phyloP scores from a whole-genome alignment of 176 grass and related monocot species.

The Carex parvula region DNA sequence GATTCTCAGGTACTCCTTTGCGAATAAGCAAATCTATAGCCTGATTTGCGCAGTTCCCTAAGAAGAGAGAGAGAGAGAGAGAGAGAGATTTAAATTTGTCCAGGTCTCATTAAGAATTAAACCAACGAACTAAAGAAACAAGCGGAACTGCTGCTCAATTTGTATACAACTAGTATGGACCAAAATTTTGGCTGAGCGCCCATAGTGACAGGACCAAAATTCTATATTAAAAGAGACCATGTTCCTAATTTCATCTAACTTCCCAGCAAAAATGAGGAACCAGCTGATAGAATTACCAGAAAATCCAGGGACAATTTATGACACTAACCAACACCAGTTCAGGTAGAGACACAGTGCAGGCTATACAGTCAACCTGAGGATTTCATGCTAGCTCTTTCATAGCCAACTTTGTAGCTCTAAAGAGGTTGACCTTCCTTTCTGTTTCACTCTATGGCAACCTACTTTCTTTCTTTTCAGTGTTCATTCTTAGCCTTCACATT shows the following conservation, averaged over 20 bases:
- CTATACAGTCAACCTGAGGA: not conserved
- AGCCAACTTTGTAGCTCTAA: not conserved
- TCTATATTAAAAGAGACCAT: not conserved
- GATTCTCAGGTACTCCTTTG: slow-evolving; percentile 83
- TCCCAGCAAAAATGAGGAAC: not conserved
- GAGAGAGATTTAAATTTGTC: not conserved
- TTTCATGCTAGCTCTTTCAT: not conserved
- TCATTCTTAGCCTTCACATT: not conserved
- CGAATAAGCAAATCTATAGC: slow-evolving; percentile 95
- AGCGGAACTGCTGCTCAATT: not conserved
- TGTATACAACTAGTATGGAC: not conserved
- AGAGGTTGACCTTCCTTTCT: not conserved
- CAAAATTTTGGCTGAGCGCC: not conserved
- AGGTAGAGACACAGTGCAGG: not conserved
- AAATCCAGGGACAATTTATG: not conserved
- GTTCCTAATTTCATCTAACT: not conserved
- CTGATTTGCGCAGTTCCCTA: slow-evolving; percentile 90
- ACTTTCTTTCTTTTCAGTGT: not conserved
- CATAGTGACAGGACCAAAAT: not conserved
- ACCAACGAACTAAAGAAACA: not conserved
- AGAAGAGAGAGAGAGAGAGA: not conserved
- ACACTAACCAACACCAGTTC: not conserved
- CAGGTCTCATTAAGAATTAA: not conserved
- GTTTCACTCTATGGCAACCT: not conserved
- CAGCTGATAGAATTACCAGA: not conserved